These are phyloP conservation scores for Chenopodium suecicum DNA, from an alignment of 148 eudicot species.

Conservation along the genomic window DNA sequence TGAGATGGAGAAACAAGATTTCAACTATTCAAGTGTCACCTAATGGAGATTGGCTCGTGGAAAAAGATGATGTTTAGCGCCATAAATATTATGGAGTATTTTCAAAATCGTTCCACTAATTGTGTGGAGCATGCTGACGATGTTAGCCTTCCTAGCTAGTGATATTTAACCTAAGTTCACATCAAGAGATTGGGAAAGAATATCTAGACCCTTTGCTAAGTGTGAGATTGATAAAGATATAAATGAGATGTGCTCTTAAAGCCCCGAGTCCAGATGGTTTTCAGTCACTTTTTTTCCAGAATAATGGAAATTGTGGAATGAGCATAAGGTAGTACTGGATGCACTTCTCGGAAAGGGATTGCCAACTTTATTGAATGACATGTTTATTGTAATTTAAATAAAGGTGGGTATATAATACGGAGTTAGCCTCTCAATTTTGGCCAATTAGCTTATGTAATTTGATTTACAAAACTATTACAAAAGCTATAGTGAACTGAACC, in stretches of 20 bases:
- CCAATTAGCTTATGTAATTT: constrained; percentile 1
- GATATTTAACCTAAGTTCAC: too few species aligned
- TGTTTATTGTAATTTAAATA: background rate
- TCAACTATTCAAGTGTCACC: background rate
- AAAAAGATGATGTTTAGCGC: too few species aligned
- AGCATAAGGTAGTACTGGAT: background rate
- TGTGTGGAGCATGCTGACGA: too few species aligned
- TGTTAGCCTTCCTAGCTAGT: too few species aligned
- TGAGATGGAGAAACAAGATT: background rate
- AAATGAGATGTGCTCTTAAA: background rate
- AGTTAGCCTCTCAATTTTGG: background rate
- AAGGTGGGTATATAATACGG: background rate
- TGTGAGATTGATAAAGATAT: too few species aligned
- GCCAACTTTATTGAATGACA: too few species aligned
- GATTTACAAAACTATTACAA: background rate
- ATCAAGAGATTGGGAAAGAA: too few species aligned
- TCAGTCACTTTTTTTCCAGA: background rate
- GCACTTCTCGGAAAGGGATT: background rate
- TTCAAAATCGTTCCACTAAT: too few species aligned
- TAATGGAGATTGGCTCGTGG: too few species aligned
- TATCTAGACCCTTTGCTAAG: too few species aligned
- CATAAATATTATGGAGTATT: too few species aligned
- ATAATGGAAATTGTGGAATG: background rate
- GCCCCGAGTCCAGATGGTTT: background rate
- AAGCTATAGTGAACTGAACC: background rate